These are phyloP conservation scores for Thermoascus crustaceus DNA, from an alignment of 2,329 filamentous ascomycete species.

Conservation along the genomic window DNA sequence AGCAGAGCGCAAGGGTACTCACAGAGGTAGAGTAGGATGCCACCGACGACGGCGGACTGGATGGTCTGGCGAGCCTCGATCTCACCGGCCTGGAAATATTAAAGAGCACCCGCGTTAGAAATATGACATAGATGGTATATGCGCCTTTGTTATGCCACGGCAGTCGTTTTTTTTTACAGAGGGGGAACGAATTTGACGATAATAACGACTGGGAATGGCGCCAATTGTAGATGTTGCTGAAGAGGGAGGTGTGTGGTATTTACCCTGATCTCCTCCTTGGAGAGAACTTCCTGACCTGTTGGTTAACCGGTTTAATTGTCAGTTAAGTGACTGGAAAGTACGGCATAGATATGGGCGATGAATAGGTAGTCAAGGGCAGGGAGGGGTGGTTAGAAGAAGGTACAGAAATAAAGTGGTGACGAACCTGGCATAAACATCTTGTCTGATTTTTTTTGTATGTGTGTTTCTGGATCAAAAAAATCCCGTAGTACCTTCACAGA, in stretches of 20 bases:
- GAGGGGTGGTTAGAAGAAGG: background rate
- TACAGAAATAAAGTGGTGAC: background rate
- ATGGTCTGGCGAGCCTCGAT: slow-evolving; percentile 46
- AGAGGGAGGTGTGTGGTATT: slow-evolving; percentile 2
- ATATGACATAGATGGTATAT: too few species aligned
- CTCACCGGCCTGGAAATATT: slow-evolving; percentile 38
- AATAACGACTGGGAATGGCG: background rate
- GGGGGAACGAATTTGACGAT: background rate
- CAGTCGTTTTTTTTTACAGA: background rate
- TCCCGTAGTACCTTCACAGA: too few species aligned
- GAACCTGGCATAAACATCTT: slow-evolving; percentile 18
- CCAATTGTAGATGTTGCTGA: background rate
- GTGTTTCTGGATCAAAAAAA: background rate
- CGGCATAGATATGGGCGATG: background rate
- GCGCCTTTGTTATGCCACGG: too few species aligned
- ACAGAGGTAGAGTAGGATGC: slow-evolving; percentile 56
- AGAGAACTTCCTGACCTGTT: slow-evolving; percentile 37
- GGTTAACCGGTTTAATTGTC: background rate
- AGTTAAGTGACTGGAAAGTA: background rate
- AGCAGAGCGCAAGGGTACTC: slow-evolving; percentile 23
- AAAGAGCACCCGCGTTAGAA: background rate
- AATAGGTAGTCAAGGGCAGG: background rate
- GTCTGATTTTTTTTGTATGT: background rate
- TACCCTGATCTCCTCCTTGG: slow-evolving; percentile 40
- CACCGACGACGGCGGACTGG: slow-evolving; percentile 46